These are phyloP conservation scores for Yamadazyma oceani DNA, from an alignment of 1,139 yeast genomes.

Conservation along the genomic window DNA sequence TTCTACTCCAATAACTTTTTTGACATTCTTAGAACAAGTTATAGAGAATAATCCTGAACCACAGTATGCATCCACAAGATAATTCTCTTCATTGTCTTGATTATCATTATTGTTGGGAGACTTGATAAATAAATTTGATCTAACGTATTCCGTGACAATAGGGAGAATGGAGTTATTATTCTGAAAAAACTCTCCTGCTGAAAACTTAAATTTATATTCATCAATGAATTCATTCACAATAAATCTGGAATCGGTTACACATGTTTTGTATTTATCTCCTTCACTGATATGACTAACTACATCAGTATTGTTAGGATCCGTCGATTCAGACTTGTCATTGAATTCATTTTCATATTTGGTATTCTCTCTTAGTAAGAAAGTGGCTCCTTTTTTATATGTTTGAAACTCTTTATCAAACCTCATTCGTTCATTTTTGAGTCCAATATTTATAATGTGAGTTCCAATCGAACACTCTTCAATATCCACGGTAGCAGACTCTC, in stretches of 20 bases:
- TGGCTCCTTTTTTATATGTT: slow-evolving; percentile 79
- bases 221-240: slow-evolving; percentile 77
- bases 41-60: slow-evolving; percentile 94
- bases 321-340: slow-evolving; percentile 42
- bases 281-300: slow-evolving; percentile 20
- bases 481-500: slow-evolving; percentile 61
- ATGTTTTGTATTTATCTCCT: slow-evolving; percentile 40
- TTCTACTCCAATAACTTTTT: slow-evolving; percentile 88
- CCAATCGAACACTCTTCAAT: slow-evolving; percentile 94
- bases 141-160: slow-evolving; percentile 75
- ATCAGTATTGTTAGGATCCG: slow-evolving; percentile 22
- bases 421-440: slow-evolving; percentile 68
- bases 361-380: slow-evolving; percentile 80
- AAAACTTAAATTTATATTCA: slow-evolving; percentile 76
- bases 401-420: slow-evolving; percentile 50
- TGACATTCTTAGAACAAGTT: slow-evolving; percentile 77
- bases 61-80: slow-evolving; percentile 93
- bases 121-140: slow-evolving; percentile 45
- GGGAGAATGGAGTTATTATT: slow-evolving; percentile 92
- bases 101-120: slow-evolving; percentile 24
- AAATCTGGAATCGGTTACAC: slow-evolving; percentile 71
- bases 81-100: slow-evolving; percentile 31
- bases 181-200: slow-evolving; percentile 95
- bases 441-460: slow-evolving; percentile 71
- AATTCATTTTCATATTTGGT: slow-evolving; percentile 39